Percentiles rank a stretch among this genome's conserved stretches.
Evolutionary conservation across 1,139 yeast species (phyloP).

Genomic region (Debaryomycetaceae sp.): DNA sequence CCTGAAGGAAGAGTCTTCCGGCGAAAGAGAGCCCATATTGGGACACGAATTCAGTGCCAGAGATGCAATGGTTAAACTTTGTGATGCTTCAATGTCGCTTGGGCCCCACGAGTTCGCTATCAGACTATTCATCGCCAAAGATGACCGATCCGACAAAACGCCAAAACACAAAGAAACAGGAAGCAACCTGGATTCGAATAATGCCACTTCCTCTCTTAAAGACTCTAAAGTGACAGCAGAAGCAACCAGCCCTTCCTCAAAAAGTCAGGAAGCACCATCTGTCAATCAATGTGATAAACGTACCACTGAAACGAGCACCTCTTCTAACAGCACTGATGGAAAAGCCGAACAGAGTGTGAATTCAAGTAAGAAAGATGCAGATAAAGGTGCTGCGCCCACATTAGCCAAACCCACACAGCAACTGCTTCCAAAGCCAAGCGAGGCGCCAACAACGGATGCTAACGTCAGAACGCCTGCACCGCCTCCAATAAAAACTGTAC

Average conservation of each 20-base stretch:
- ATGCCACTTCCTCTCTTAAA: neutral
- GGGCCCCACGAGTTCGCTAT: constrained; percentile 83
- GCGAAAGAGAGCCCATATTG: constrained; percentile 30
- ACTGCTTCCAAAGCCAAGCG: constrained; percentile 4
- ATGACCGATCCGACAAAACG: constrained; percentile 39
- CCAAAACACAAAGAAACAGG: constrained; percentile 1
- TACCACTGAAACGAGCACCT: neutral
- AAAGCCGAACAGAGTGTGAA: neutral
- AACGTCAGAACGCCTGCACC: constrained; percentile 1
- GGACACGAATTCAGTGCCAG: constrained; percentile 46
- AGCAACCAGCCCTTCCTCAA: neutral
- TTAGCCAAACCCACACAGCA: constrained; percentile 6
- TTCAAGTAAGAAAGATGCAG: neutral
- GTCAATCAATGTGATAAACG: neutral
- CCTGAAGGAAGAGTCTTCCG: constrained; percentile 13
- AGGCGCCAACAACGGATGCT: constrained; percentile 2
- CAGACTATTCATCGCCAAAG: constrained; percentile 71
- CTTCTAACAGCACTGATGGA: neutral
- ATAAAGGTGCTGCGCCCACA: constrained; percentile 2
- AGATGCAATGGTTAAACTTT: constrained; percentile 81
- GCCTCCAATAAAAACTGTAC: constrained; percentile 3
- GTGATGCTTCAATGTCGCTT: constrained; percentile 60
- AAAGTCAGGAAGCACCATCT: neutral
- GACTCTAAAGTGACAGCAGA: neutral
- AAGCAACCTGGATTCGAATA: no score